Conservation (phyloP, 2,329 filamentous ascomycete species). For the Phyllosticta citribraziliensis region DNA sequence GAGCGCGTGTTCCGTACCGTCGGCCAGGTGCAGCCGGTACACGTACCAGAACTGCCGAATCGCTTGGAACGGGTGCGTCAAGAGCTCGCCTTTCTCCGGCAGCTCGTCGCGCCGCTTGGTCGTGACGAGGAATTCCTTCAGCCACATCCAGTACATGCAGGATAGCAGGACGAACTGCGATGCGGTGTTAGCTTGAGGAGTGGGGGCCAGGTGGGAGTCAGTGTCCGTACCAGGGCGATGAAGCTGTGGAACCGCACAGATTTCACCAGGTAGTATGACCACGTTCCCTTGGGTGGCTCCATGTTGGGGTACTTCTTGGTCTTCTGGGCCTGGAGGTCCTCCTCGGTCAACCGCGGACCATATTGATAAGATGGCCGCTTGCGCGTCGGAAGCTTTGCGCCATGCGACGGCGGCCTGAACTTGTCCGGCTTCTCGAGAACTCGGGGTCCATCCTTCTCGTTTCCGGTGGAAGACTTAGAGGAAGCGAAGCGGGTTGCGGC, state of each 20-base stretch:
- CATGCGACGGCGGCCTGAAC: slow-evolving; percentile 89
- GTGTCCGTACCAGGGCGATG: slow-evolving; percentile 71
- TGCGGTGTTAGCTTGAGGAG: background rate
- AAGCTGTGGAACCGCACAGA: slow-evolving; percentile 66
- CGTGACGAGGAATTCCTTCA: slow-evolving; percentile 66
- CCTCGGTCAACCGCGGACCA: slow-evolving; percentile 58
- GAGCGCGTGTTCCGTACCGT: slow-evolving; percentile 56
- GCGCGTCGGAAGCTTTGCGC: slow-evolving; percentile 52
- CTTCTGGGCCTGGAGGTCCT: slow-evolving; percentile 57
- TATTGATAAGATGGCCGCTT: slow-evolving; percentile 56
- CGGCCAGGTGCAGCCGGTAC: slow-evolving; percentile 64
- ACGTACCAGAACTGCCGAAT: slow-evolving; percentile 58
- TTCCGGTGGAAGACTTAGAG: background rate
- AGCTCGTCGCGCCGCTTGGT: slow-evolving; percentile 75
- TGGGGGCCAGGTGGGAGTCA: too few relatives aligned
- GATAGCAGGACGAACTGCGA: slow-evolving; percentile 54
- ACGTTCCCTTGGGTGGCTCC: slow-evolving; percentile 75
- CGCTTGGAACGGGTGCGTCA: slow-evolving; percentile 60
- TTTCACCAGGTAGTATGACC: slow-evolving; percentile 76
- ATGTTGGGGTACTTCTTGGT: slow-evolving; percentile 74
- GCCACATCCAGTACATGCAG: slow-evolving; percentile 63
- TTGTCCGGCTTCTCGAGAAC: slow-evolving; percentile 70
- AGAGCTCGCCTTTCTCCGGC: slow-evolving; percentile 58
- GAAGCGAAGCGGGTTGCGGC: slow-evolving; percentile 10
- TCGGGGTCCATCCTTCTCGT: slow-evolving; percentile 44